Percentiles rank a stretch among this genome's conserved stretches.
Conservation (phyloP, 2,329 filamentous ascomycete species). For the Colletotrichum zoysiae region DNA sequence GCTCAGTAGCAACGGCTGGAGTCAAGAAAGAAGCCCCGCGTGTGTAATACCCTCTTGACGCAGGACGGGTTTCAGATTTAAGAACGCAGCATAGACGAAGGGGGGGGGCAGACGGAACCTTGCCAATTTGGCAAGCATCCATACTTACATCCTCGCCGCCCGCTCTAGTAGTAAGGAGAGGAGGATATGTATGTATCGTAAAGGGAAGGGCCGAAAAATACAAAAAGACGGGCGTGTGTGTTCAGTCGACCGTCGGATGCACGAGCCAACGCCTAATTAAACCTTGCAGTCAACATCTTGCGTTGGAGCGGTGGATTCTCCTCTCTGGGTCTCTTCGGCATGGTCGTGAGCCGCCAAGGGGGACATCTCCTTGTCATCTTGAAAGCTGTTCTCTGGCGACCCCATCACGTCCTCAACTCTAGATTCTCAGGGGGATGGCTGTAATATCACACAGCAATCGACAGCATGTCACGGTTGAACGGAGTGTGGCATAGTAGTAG, state of each 20-base stretch:
- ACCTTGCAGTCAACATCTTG: conserved; percentile 27
- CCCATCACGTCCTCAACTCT: background rate
- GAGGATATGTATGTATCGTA: too few species aligned
- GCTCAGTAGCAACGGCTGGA: background rate
- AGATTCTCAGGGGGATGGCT: too few species aligned
- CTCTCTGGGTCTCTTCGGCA: conserved; percentile 28
- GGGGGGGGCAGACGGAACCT: conserved; percentile 1
- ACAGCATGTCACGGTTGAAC: background rate
- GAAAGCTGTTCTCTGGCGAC: background rate
- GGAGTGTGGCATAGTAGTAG: too few species aligned
- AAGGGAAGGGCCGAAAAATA: background rate
- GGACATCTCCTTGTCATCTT: background rate
- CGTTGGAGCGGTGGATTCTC: conserved; percentile 11
- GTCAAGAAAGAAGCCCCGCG: conserved; percentile 29
- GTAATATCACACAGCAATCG: background rate
- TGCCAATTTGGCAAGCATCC: conserved; percentile 1
- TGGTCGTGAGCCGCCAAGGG: conserved; percentile 26
- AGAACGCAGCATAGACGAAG: background rate
- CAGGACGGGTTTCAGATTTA: conserved; percentile 42
- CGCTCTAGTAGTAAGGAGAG: too few species aligned
- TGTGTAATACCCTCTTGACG: conserved; percentile 37
- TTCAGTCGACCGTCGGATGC: conserved; percentile 16
- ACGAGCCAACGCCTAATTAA: conserved; percentile 40
- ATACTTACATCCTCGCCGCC: background rate
- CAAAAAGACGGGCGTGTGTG: background rate